phyloP scores from a whole-genome alignment of 2,329 filamentous ascomycete species.

The Pseudogymnoascus verrucosus region DNA sequence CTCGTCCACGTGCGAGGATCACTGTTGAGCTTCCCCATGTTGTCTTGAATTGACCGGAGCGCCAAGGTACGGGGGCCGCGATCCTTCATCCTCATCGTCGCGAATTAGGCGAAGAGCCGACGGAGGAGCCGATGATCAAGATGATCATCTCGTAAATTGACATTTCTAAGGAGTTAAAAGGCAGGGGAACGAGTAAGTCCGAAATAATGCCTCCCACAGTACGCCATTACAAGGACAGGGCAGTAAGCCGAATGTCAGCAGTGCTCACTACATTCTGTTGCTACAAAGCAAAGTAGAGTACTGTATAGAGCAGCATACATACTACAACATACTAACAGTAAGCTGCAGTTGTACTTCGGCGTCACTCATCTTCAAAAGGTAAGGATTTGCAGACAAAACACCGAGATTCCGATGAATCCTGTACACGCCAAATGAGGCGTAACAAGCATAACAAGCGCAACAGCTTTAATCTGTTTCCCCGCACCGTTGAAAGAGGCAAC shows the following conservation, averaged over 20 bases:
- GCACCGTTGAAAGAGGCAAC: not conserved
- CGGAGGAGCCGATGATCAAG: not conserved
- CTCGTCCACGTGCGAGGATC: not conserved
- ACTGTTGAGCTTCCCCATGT: not conserved
- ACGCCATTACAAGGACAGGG: not conserved
- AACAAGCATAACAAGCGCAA: not conserved
- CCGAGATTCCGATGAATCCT: not conserved
- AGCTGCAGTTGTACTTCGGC: not conserved
- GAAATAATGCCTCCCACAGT: not conserved
- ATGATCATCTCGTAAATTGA: constrained; percentile 5
- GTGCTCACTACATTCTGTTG: not conserved
- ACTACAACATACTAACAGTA: not conserved
- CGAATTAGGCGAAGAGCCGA: not conserved
- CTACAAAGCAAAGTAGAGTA: not conserved
- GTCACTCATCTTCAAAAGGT: not conserved
- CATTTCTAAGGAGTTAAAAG: not conserved
- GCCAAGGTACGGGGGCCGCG: not conserved
- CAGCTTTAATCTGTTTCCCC: not conserved
- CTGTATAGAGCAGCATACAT: not conserved
- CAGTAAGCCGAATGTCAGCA: not conserved
- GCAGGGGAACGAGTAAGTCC: not conserved
- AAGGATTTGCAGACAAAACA: not conserved
- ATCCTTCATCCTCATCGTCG: not conserved
- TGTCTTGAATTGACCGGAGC: not conserved
- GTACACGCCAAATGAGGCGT: not conserved